phyloP scores from a whole-genome alignment of 352 stramenopile genomes.

The Globisporangium ultimum region DNA sequence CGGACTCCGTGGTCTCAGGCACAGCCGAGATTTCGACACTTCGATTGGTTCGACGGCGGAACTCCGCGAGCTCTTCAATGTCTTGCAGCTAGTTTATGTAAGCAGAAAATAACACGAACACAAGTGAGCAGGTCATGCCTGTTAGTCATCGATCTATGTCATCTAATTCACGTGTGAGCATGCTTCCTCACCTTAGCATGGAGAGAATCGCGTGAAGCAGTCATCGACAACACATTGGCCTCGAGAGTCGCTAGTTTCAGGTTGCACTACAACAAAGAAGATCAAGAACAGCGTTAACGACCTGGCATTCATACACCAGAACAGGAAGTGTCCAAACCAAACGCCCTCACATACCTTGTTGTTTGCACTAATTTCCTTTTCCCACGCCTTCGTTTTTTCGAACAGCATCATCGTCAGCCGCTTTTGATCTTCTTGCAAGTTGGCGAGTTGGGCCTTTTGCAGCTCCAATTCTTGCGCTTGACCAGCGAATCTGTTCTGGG shows the following conservation, averaged over 20 bases:
- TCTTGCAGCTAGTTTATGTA: slow-evolving; percentile 37
- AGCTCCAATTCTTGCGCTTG: slow-evolving; percentile 33
- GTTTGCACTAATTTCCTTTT: slow-evolving; percentile 56
- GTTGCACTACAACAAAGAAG: slow-evolving; percentile 28
- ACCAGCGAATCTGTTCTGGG: slow-evolving; percentile 21
- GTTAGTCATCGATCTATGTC: neutral
- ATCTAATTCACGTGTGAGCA: too few species aligned
- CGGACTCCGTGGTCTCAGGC: slow-evolving; percentile 34
- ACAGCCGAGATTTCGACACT: slow-evolving; percentile 54
- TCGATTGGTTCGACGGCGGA: slow-evolving; percentile 54
- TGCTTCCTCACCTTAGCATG: slow-evolving; percentile 31
- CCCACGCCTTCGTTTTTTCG: slow-evolving; percentile 73
- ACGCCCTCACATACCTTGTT: slow-evolving; percentile 23
- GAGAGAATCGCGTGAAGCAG: slow-evolving; percentile 29
- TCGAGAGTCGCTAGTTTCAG: slow-evolving; percentile 46
- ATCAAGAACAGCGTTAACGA: neutral
- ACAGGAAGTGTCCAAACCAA: neutral
- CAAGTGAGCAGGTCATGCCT: neutral
- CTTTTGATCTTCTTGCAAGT: slow-evolving; percentile 46
- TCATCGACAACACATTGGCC: slow-evolving; percentile 21
- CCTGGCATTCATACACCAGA: neutral
- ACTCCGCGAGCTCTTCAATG: slow-evolving; percentile 52
- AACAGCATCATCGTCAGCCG: slow-evolving; percentile 57
- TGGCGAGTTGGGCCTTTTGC: slow-evolving; percentile 28
- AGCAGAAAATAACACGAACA: neutral